Conservation (phyloP, 305 asterid species). For the Rubia peregrina region DNA sequence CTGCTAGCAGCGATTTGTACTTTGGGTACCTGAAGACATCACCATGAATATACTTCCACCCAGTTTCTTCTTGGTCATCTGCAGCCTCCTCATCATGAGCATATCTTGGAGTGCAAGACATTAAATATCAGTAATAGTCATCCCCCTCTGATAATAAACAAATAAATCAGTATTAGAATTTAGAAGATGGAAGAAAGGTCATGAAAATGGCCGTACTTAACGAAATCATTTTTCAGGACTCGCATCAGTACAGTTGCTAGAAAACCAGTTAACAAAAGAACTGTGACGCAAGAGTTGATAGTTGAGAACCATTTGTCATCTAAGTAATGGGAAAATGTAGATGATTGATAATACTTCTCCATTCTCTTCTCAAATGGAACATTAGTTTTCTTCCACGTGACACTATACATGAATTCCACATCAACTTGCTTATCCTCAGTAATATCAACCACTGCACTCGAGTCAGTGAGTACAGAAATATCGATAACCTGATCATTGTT, state of each 20-base stretch:
- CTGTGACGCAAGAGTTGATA: conserved; percentile 27
- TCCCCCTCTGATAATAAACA: background rate
- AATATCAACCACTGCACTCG: conserved; percentile 17
- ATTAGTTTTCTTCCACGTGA: conserved; percentile 23
- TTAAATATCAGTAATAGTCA: background rate
- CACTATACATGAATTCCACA: conserved; percentile 23
- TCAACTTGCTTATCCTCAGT: conserved; percentile 25
- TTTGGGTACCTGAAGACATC: conserved; percentile 63
- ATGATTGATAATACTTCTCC: conserved; percentile 16
- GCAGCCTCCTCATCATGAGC: conserved; percentile 68
- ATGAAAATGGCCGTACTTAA: conserved; percentile 25
- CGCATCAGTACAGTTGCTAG: conserved; percentile 26
- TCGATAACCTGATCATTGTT: conserved; percentile 28
- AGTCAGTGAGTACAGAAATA: conserved; percentile 24
- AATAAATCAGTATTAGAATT: background rate
- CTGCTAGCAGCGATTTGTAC: conserved; percentile 60
- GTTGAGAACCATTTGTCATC: conserved; percentile 30
- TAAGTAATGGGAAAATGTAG: conserved; percentile 19
- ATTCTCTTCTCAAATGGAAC: conserved; percentile 24
- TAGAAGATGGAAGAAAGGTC: background rate
- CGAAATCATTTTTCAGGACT: conserved; percentile 27
- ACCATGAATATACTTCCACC: conserved; percentile 54
- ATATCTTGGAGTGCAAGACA: conserved; percentile 32
- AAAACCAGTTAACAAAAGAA: conserved; percentile 26
- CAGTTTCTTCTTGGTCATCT: conserved; percentile 76